Evolutionary conservation across 2,329 filamentous ascomycete species (phyloP), one percentile per base, ranked within the genome.

Genomic region (Hypoxylon sp.): DNA sequence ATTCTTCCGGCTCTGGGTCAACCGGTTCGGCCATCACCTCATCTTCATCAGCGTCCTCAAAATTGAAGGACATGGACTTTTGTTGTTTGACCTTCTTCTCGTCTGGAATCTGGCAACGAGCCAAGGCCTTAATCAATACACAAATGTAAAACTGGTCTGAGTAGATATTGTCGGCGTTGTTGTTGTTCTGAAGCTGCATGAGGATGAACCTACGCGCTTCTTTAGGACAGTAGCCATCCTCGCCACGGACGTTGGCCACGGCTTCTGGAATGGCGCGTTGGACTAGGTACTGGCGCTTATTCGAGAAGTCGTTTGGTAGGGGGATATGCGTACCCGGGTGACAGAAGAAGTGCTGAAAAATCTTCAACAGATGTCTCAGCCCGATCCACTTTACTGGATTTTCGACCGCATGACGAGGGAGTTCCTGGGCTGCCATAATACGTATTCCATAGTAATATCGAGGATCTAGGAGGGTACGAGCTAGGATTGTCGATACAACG

Each of bases 361-460:
- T 90, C 76, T 92, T 94, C 78, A 93, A 89, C 2, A 99, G 87
- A 79, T 98, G 95, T 60, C 88, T 91, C 67, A 95, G 84, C 1
- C 96, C 95, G 39, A 97, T 88, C 86, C 92, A 93, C 59, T 92
- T 87, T 29, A 90, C 82, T 50, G 68, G 66, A 59, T 91, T 88
- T 63, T 91, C 87, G 59, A 85, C 90, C 42, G 92, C 92, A 77
- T 97, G 94, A 59, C 89, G 90, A 6, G 93, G 89, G 35, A 99
- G 84, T 52, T 92, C 91, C 59, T 91, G 85, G 1, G 94, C 93
- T 6, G 96, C 96, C 84, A 96, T 91, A 3, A 90, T 90, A 22
- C 96, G 91, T 73, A 99, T 95, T 8, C 94, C 95, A 78, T 98
- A 91, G 77, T 96, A 99, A 79, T 99, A 99, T 42, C 96, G 90